Evolutionary conservation across 2,329 filamentous ascomycete genomes (phyloP), one percentile per base, ranked within the genome.

Genomic region (Pseudocercospora musae): DNA sequence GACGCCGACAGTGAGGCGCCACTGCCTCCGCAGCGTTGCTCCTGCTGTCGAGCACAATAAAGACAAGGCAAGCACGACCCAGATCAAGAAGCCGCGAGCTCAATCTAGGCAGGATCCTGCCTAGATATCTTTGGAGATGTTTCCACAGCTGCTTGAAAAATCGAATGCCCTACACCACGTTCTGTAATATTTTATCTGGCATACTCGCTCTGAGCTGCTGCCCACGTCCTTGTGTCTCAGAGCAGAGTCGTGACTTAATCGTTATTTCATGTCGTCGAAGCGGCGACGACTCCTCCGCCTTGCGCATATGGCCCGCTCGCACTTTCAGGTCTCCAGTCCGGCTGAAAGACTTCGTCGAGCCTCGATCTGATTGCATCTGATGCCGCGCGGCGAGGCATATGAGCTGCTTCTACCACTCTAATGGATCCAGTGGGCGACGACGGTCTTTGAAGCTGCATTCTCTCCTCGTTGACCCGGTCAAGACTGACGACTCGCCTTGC

Each of bases 391-490:
- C 46, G 31, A 31, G 52, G 27, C 9, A 21, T 3, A 25, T 60
- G 57, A 33, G 48, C 23, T 25, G 56, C 52, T 46, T 57, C 61
- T 2, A 63, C 57, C n/a, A 63, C 15, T 10, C 61, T 44, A 40
- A 63, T 60, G 15, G 61, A 63, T 15, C 61, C 57, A 1, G 57
- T 29, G 6, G 61, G 61, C 5, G 61, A 63, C 4, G 53, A 57
- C 13, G 61, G 61, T 9, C 61, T 40, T 27, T 37, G 44, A 13
- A 20, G 18, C 23, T 57, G 20, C 3, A 13, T 27, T 7, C 37
- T 31, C 6, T 25, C 53, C 18, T 33, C 53, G 21, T 52, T 31
- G 13, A 27, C 31, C 3, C 20, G 40, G 18, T 57, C 21, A 8
- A 33, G 25, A 21, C 48, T 52, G 25, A 52, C 44, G 23, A 53